Evolutionary conservation across 2,329 filamentous ascomycete genomes (phyloP), one percentile per base, ranked within the genome.

Genomic region (Sarocladium oryzae): DNA sequence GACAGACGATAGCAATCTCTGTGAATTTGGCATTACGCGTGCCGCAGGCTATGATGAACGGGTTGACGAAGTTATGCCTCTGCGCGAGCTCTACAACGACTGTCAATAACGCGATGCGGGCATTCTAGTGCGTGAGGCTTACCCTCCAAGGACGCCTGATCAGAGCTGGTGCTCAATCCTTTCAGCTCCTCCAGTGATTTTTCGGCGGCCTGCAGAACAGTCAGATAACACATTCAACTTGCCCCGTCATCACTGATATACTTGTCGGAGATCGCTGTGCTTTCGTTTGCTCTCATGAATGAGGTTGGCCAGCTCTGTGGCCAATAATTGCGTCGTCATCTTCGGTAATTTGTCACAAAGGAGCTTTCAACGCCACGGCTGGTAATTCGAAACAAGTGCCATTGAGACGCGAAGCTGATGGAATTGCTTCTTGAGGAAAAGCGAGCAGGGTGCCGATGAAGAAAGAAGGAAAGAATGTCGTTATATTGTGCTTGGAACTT

Each of bases 231-330:
- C 16, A 28, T 24, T 21, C 8, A 18, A 28, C 24, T 32, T 6
- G 16, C 3, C 9, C 11, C 35, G 28, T 23, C 36, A 38, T 18
- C 10, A 78, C 61, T 71, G 7, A 37, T 20, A 23, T 13, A 86
- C 87, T 78, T 87, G 88, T 73, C 88, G 84, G 50, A 99, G 77
- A 62, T 97, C 93, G 59, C 86, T 82, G 68, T 96, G 86, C 71
- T 95, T 97, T 62, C 92, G 82, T 71, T 95, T 97, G 66, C 91
- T 93, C 74, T 99, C 93, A 69, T 95, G 89, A 61, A 96, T 86
- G 66, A 96, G 82, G 72, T 89, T 95, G 63, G 86, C 82, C 67
- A 96, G 81, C 79, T 96, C 91, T 53, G 88, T 85, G 64, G 85
- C 84, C 62, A 96, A 79, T 63, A 96, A 84, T 79, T 95, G 89